Evolutionary conservation across 1,284 basidiomycete genomes (phyloP), one percentile per base, ranked within the genome.

Genomic region (Trichosporon ovoides): DNA sequence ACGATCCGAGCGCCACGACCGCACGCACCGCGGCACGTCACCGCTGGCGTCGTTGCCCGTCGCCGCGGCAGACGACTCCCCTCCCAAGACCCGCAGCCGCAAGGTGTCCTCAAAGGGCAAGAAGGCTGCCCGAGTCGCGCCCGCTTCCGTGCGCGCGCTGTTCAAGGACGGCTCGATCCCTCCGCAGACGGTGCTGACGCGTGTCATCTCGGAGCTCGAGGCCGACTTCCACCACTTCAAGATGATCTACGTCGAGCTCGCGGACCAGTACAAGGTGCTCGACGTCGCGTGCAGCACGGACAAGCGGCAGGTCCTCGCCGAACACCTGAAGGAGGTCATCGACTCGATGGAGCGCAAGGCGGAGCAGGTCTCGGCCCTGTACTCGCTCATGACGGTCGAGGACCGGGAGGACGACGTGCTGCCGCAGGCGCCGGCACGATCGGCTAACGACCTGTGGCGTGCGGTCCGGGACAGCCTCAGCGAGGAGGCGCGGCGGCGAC

Each of bases 211-310:
- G 57, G 91, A 93, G 76, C 80, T 94, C 12, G 91, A 94, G 72
- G 90, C 91, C 66, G 91, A 94, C 71, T 93, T 92, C 70, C 83
- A 83, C 19, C 91, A 93, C 78, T 92, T 90, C 74, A 91, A 89
- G 77, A 94, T 91, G 62, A 85, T 95, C 57, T 96, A 94, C 66
- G 79, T 86, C 53, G 88, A 91, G 70, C 81, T 95, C 35, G 87
- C 92, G 0, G 90, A 93, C 59, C 87, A 93, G 77, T 96, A 95
- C 78, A 89, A 86, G 72, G 77, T 84, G 9, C 87, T 95, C 82
- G 88, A 92, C 70, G 84, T 90, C 2, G 84, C 84, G 1, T 87
- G 86, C 5, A 86, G 91, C 68, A 84, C 86, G 1, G 82, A 82
- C 18, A 89, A 89, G 72, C 82, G 92, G 33, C 88, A 89, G 63